Percentiles rank a stretch among this genome's conserved stretches.
Conservation (phyloP, 2,329 filamentous ascomycete species). For the Zopfia rhizophila region DNA sequence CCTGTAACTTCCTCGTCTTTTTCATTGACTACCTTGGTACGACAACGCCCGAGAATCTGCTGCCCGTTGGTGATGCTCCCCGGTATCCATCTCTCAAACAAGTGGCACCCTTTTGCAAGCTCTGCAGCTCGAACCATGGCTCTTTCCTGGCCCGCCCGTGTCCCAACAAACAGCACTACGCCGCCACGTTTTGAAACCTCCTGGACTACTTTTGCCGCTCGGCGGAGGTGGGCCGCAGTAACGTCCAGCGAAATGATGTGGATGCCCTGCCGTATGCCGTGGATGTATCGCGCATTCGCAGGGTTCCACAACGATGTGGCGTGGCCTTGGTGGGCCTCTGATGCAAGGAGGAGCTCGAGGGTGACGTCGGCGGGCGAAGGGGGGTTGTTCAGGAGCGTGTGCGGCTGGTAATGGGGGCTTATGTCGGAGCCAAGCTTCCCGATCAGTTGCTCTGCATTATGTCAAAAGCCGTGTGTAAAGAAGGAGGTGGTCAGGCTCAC, state of each 20-base stretch:
- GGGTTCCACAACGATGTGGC: constrained; percentile 94
- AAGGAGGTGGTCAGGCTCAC: constrained; percentile 28
- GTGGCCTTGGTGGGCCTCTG: constrained; percentile 75
- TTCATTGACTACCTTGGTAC: constrained; percentile 80
- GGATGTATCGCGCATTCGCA: constrained; percentile 92
- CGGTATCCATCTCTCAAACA: constrained; percentile 93
- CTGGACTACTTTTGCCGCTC: constrained; percentile 90
- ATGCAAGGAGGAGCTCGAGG: constrained; percentile 79
- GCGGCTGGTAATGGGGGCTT: constrained; percentile 70
- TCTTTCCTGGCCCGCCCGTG: constrained; percentile 80
- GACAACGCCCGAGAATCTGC: constrained; percentile 79
- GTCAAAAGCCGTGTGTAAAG: constrained; percentile 18
- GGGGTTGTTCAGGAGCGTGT: constrained; percentile 75
- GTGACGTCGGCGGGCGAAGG: constrained; percentile 83
- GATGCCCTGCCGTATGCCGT: constrained; percentile 85
- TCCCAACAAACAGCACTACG: constrained; percentile 90
- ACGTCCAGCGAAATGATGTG: constrained; percentile 94
- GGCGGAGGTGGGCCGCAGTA: constrained; percentile 88
- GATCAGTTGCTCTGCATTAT: constrained; percentile 44
- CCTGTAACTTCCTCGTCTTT: constrained; percentile 71
- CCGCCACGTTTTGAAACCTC: constrained; percentile 86
- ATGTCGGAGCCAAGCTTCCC: constrained; percentile 52
- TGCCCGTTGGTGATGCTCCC: constrained; percentile 93
- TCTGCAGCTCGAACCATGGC: constrained; percentile 83
- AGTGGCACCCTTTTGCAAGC: constrained; percentile 80